phyloP scores from a whole-genome alignment of 257 asterid genomes.

The Nicotiana sylvestris region DNA sequence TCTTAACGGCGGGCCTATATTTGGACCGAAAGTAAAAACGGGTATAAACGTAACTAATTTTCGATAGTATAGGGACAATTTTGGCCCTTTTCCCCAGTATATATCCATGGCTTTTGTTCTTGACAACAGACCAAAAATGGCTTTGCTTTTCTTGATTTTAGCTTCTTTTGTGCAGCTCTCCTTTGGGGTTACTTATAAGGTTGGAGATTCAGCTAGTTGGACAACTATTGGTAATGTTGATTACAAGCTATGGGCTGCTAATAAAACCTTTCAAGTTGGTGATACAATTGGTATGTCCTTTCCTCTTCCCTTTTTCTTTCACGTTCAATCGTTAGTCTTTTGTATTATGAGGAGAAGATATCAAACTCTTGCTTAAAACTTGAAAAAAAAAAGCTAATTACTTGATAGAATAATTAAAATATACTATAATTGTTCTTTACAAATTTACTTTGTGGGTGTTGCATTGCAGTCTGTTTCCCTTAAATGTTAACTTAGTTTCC shows the following conservation, averaged over 20 bases:
- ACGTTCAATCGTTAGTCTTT: not conserved
- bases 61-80: too few relatives aligned
- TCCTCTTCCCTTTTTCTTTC: not conserved
- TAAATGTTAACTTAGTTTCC: too few relatives aligned
- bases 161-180: slow-evolving; percentile 12
- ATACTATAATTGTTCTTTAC: too few relatives aligned
- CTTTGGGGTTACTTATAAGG: slow-evolving; percentile 49
- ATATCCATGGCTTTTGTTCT: not conserved
- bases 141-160: slow-evolving; percentile 21
- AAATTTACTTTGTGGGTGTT: too few relatives aligned
- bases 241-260: slow-evolving; percentile 64
- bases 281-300: slow-evolving; percentile 48
- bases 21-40: too few relatives aligned
- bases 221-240: slow-evolving; percentile 74
- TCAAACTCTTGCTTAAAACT: too few relatives aligned
- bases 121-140: slow-evolving; percentile 10
- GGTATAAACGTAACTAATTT: too few relatives aligned
- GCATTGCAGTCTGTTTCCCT: too few relatives aligned
- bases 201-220: slow-evolving; percentile 90
- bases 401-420: too few relatives aligned
- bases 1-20: too few relatives aligned
- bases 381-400: too few relatives aligned
- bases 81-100: not conserved
- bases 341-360: too few relatives aligned
- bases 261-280: slow-evolving; percentile 53